These are phyloP conservation scores for Obba rivulosa DNA, from an alignment of 768 basidiomycete species.

Conservation along the genomic window DNA sequence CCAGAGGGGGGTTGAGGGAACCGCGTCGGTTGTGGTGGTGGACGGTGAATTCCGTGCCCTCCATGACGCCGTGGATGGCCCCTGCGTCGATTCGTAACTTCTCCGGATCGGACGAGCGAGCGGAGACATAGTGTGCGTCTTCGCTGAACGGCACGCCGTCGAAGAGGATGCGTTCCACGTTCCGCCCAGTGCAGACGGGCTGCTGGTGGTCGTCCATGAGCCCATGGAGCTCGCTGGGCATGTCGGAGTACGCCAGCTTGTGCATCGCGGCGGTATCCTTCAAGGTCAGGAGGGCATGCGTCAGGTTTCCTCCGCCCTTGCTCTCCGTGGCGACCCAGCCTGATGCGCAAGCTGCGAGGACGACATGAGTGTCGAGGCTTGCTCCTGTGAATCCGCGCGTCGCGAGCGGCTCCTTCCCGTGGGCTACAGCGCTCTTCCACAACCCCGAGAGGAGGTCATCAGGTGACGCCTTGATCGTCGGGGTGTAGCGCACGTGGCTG, in stretches of 20 bases:
- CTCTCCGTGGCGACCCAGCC: slow-evolving; percentile 55
- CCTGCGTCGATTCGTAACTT: slow-evolving; percentile 52
- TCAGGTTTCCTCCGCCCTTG: slow-evolving; percentile 61
- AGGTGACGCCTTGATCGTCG: slow-evolving; percentile 45
- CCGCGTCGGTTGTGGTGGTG: slow-evolving; percentile 59
- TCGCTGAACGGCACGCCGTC: slow-evolving; percentile 49
- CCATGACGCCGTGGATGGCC: slow-evolving; percentile 56
- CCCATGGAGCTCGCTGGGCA: slow-evolving; percentile 40
- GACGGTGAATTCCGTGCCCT: slow-evolving; percentile 56
- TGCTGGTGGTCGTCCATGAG: slow-evolving; percentile 39
- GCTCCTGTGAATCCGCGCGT: slow-evolving; percentile 42
- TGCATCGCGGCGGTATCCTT: slow-evolving; percentile 46
- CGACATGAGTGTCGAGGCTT: slow-evolving; percentile 38
- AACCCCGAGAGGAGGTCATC: slow-evolving; percentile 52
- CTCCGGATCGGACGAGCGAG: slow-evolving; percentile 29
- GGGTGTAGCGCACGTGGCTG: slow-evolving; percentile 52
- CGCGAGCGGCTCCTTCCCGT: slow-evolving; percentile 27
- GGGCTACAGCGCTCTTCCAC: slow-evolving; percentile 50
- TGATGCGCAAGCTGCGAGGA: slow-evolving; percentile 52
- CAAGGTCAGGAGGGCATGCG: slow-evolving; percentile 45
- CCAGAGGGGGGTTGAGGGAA: slow-evolving; percentile 50
- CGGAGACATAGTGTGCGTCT: slow-evolving; percentile 43
- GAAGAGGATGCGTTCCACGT: slow-evolving; percentile 48
- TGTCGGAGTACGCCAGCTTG: slow-evolving; percentile 41
- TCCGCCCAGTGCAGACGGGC: slow-evolving; percentile 44